Evolutionary conservation across 768 basidiomycete genomes (phyloP), one percentile per base, ranked within the genome.

Genomic region (Phlebiopsis flavidoalba): DNA sequence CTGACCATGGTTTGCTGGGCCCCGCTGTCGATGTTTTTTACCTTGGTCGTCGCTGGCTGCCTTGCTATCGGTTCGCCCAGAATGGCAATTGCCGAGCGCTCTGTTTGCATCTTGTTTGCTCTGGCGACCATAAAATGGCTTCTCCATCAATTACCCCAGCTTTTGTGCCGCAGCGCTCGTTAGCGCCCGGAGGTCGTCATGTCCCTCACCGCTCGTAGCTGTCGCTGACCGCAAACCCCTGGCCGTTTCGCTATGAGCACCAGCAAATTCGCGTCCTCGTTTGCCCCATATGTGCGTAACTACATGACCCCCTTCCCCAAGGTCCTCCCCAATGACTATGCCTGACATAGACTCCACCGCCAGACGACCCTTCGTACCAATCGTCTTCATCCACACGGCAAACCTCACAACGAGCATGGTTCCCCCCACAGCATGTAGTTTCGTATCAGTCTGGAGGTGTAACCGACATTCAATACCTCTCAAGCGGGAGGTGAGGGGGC

Each of bases 361-460:
- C 86, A 48, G 86, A 87, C 64, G 83, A 84, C 62, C 78, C 76
- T 2, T 64, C 71, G 14, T 65, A 69, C 59, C 65, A 65, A 26
- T n/a, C 49, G n/a, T 59, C 73, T 8, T 53, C 73, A 6, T 57
- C 75, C 7, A 66, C 73, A 11, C 70, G 69, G 61, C 58, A 70
- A 31, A 61, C 69, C 60, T 75, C 79, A 59, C 76, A 83, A 8
- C 47, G 67, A 24, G 65, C 69, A 17, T 87, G 86, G 85, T 84
- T 86, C 59, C 79, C 82, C 17, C 63, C 73, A 52, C 68, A 65
- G 14, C 68, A 67, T 57, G 70, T 74, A 53, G 70, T 74, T 8
- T 86, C 88, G 3, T 91, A 90, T 65, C 89, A 90, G 72, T 85
- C 85, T 12, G 89, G 89, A 14, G 86, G 80, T 12, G 75, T 84